Percentiles rank a stretch among this genome's conserved stretches.
phyloP scores from a whole-genome alignment of 129 eudicot species.

The Smallanthus sonchifolius region DNA sequence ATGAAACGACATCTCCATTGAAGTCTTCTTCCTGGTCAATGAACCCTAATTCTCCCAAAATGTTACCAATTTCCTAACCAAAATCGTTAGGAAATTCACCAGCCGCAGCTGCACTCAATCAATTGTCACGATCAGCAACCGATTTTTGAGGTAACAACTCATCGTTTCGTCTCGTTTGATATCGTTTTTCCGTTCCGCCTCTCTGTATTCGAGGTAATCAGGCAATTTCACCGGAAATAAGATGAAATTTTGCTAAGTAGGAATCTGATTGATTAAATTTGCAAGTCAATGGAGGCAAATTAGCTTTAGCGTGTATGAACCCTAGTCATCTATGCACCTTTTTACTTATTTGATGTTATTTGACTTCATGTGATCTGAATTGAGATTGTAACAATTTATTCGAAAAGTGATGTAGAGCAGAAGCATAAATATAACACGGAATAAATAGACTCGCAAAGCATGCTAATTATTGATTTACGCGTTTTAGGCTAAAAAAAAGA shows the following conservation, averaged over 20 bases:
- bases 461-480: too few relatives aligned
- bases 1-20: slow-evolving; percentile 5
- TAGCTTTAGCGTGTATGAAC: background rate
- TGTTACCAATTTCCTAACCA: slow-evolving; percentile 1
- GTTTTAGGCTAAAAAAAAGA: too few relatives aligned
- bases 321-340: background rate
- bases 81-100: background rate
- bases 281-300: background rate
- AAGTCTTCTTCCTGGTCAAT: slow-evolving; percentile 16
- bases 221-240: background rate
- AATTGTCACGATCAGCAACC: background rate
- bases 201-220: background rate
- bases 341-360: background rate
- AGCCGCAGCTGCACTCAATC: slow-evolving; percentile 18
- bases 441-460: too few relatives aligned
- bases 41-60: slow-evolving; percentile 13
- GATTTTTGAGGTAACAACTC: slow-evolving; percentile 13
- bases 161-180: slow-evolving; percentile 1
- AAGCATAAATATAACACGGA: too few relatives aligned
- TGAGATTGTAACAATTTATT: background rate
- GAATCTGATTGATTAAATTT: background rate
- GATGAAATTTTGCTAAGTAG: background rate
- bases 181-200: background rate
- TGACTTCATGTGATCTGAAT: background rate
- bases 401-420: too few relatives aligned